Percentiles rank a stretch among this genome's conserved stretches.
Conservation (phyloP, 768 basidiomycete species). For the Serendipita sp. region DNA sequence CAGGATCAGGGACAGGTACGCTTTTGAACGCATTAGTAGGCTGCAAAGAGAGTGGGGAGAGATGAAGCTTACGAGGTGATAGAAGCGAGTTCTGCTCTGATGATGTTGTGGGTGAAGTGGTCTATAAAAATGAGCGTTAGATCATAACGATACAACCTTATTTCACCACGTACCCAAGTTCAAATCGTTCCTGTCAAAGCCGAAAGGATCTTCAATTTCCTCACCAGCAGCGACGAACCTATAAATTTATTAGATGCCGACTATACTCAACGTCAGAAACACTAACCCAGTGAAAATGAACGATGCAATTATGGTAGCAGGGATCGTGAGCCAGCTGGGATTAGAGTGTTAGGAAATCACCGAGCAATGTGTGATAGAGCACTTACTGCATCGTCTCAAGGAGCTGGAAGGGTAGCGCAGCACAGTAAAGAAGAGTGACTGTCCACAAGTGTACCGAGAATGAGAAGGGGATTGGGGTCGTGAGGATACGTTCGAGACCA, state of each 20-base stretch:
- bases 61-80: not conserved
- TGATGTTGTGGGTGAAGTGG: conserved; percentile 54
- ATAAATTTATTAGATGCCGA: not conserved
- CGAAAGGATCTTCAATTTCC: conserved; percentile 53
- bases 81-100: conserved; percentile 21
- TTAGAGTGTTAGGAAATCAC: not conserved
- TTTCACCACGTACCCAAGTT: conserved; percentile 11
- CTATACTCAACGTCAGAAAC: not conserved
- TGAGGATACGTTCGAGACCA: conserved; percentile 54
- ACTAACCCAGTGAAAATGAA: conserved; percentile 20
- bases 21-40: too few species aligned
- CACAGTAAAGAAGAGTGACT: conserved; percentile 42
- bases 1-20: not conserved
- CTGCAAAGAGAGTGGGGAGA: too few species aligned
- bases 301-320: conserved; percentile 31
- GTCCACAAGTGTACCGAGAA: conserved; percentile 56
- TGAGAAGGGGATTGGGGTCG: conserved; percentile 65
- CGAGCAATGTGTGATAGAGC: not conserved
- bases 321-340: conserved; percentile 34
- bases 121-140: conserved; percentile 35
- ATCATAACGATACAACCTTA: too few species aligned
- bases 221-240: conserved; percentile 55
- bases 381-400: conserved; percentile 32
- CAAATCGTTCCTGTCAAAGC: conserved; percentile 59
- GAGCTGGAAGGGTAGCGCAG: conserved; percentile 50